Conservation (phyloP, 805 yeast genomes). For the Saccharomycopsis sp. region DNA sequence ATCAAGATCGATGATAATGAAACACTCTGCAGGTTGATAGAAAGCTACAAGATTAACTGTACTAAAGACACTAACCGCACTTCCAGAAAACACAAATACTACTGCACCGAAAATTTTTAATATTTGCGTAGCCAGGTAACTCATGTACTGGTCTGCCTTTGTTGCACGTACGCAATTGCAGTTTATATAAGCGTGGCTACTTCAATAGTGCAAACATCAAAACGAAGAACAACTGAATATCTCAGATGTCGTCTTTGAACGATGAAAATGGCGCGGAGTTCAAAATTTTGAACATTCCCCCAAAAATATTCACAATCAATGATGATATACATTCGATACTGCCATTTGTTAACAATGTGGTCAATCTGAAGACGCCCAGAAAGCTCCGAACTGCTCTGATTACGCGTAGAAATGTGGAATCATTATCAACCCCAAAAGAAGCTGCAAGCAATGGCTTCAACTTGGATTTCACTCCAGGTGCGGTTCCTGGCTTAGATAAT, state of each 20-base stretch:
- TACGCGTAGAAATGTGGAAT: neutral
- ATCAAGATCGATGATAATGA: too few relatives aligned
- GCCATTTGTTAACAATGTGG: neutral
- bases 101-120: neutral
- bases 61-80: neutral
- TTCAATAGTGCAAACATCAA: too few relatives aligned
- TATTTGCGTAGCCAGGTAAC: neutral
- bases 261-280: neutral
- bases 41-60: too few relatives aligned
- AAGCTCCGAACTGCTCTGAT: neutral
- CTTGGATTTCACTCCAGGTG: slow-evolving; percentile 8
- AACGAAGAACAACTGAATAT: neutral
- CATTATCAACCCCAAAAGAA: neutral
- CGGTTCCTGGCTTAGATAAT: slow-evolving; percentile 11
- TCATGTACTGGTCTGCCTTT: neutral
- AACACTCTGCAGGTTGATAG: too few relatives aligned
- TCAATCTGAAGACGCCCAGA: neutral
- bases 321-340: neutral
- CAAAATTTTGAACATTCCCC: neutral
- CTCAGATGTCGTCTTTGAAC: neutral
- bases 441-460: neutral
- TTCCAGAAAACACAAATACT: too few relatives aligned
- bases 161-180: too few relatives aligned
- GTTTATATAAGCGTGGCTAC: too few relatives aligned
- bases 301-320: neutral